These are phyloP conservation scores for Alternaria ethzedia DNA, from an alignment of 2,329 filamentous ascomycete genomes.

Conservation along the genomic window DNA sequence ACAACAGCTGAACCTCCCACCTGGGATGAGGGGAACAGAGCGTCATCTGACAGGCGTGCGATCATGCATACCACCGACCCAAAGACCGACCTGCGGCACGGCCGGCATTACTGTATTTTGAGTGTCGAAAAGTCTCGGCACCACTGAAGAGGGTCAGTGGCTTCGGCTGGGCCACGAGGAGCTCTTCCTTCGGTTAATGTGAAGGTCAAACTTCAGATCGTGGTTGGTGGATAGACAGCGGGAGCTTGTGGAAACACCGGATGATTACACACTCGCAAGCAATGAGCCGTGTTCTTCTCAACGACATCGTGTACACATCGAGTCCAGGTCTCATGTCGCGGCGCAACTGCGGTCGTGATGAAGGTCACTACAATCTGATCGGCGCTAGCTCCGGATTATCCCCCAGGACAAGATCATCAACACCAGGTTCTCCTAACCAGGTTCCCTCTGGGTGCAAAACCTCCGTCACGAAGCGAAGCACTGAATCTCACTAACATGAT, in stretches of 20 bases:
- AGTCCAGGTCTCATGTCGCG: neutral
- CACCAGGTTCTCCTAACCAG: conserved; percentile 5
- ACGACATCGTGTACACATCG: neutral
- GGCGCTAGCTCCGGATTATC: neutral
- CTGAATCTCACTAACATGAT: conserved; percentile 1
- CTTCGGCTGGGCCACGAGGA: conserved; percentile 6
- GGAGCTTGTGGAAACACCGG: conserved; percentile 1
- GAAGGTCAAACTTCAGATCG: neutral
- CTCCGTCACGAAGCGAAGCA: neutral
- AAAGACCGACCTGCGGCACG: conserved; percentile 1
- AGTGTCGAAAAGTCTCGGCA: conserved; percentile 2
- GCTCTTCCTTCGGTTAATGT: conserved; percentile 8
- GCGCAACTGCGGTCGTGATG: neutral
- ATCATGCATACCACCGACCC: conserved; percentile 9
- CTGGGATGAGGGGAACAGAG: conserved; percentile 5
- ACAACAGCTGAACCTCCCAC: neutral
- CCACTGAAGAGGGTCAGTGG: conserved; percentile 8
- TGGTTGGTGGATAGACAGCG: neutral
- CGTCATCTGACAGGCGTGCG: conserved; percentile 14
- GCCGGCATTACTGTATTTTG: neutral
- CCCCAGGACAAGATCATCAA: neutral
- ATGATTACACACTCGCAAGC: neutral
- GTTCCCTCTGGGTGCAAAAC: neutral
- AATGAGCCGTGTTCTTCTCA: neutral
- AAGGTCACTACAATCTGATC: neutral